Evolutionary conservation across 192 early-diverging fungal species (phyloP).

Genomic region (Backusella mclennaniae): DNA sequence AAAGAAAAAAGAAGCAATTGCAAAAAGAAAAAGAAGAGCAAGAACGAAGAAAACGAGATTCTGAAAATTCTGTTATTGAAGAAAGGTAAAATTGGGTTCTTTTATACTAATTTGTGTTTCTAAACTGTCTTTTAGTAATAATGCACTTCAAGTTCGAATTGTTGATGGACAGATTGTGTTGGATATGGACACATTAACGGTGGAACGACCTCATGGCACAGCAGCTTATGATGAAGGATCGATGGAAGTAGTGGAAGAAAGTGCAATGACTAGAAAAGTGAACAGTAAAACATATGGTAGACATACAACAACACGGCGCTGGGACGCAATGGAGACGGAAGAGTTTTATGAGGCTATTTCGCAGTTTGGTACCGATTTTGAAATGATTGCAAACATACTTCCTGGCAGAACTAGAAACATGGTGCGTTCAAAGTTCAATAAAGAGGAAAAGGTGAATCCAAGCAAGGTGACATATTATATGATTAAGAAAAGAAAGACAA

Average conservation of each 20-base stretch:
- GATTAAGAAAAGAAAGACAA: constrained; percentile 21
- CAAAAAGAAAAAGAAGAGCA: constrained; percentile 9
- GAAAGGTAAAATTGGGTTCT: constrained; percentile 12
- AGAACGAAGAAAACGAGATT: background rate
- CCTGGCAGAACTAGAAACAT: constrained; percentile 25
- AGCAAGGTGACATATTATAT: constrained; percentile 26
- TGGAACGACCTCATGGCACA: constrained; percentile 9
- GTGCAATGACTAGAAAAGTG: constrained; percentile 16
- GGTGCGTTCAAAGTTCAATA: constrained; percentile 32
- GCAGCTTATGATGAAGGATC: background rate
- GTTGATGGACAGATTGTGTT: constrained; percentile 37
- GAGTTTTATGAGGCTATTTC: constrained; percentile 33
- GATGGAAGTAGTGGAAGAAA: constrained; percentile 34
- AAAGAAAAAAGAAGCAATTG: constrained; percentile 10
- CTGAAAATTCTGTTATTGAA: constrained; percentile 13
- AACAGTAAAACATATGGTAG: constrained; percentile 29
- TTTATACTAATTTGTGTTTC: background rate
- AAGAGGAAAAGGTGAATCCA: constrained; percentile 30
- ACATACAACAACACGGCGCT: constrained; percentile 8
- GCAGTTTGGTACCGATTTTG: constrained; percentile 40
- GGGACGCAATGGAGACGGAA: constrained; percentile 25
- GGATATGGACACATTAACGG: constrained; percentile 26
- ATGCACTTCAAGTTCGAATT: constrained; percentile 31
- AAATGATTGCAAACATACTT: constrained; percentile 31
- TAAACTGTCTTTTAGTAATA: constrained; percentile 17